These are phyloP conservation scores for Odontarrhena argentea DNA, from an alignment of 345 rosid genomes.

Conservation along the genomic window DNA sequence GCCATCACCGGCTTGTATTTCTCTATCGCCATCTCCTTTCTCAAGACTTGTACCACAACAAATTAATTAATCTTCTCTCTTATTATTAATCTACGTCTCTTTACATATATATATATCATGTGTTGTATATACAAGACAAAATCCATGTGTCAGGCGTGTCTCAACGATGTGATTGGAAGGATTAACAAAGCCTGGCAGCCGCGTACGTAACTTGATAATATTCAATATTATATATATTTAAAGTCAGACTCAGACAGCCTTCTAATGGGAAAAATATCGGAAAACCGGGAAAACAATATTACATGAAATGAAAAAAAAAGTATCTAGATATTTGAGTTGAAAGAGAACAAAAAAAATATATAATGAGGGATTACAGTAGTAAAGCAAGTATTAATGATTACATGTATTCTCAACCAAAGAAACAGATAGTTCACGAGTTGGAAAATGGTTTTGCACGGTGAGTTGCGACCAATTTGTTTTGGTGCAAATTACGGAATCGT, in stretches of 20 bases:
- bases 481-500: not conserved
- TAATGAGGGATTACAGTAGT: too few species aligned
- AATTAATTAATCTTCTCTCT: not conserved
- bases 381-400: not conserved
- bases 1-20: conserved; percentile 45
- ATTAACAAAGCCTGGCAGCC: conserved; percentile 21
- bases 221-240: not conserved
- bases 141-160: conserved; percentile 26
- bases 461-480: not conserved
- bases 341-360: too few species aligned
- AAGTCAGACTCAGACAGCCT: not conserved
- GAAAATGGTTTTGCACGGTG: too few species aligned
- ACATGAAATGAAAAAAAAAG: too few species aligned
- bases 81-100: not conserved
- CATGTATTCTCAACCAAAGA: not conserved
- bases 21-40: conserved; percentile 16
- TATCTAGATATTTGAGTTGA: not conserved
- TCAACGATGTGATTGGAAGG: conserved; percentile 19
- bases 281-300: not conserved
- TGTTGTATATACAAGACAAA: not conserved
- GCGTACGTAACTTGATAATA: conserved; percentile 28
- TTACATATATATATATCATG: not conserved
- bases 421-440: not conserved
- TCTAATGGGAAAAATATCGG: not conserved
- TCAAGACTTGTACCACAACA: not conserved